Conservation (phyloP, 2,329 filamentous ascomycete genomes). For the Fusarium avenaceum region DNA sequence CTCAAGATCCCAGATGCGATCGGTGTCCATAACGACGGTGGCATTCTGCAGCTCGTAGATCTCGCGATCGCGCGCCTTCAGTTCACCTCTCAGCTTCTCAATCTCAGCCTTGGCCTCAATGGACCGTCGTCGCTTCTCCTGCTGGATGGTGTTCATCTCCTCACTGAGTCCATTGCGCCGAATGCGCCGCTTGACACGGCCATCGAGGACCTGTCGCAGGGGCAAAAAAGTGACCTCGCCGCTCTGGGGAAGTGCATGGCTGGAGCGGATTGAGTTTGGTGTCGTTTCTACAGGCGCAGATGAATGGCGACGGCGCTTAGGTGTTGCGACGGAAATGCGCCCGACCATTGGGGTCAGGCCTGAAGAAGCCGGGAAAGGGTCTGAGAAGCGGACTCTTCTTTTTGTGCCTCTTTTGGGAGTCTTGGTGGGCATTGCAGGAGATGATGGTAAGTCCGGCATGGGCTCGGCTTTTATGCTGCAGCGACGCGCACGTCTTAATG, state of each 20-base stretch:
- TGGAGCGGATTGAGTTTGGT: conserved; percentile 34
- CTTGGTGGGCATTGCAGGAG: conserved; percentile 36
- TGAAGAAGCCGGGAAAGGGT: conserved; percentile 61
- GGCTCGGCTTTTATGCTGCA: conserved; percentile 53
- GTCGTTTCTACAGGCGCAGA: conserved; percentile 57
- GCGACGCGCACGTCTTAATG: conserved; percentile 68
- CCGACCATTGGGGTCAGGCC: conserved; percentile 72
- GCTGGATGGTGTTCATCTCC: conserved; percentile 67
- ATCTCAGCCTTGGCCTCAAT: conserved; percentile 61
- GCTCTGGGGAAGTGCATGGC: conserved; percentile 48
- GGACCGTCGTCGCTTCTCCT: conserved; percentile 59
- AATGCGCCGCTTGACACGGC: conserved; percentile 69
- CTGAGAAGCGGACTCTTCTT: conserved; percentile 71
- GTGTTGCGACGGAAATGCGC: conserved; percentile 61
- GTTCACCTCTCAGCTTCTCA: conserved; percentile 61
- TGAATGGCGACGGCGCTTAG: conserved; percentile 60
- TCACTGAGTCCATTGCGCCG: conserved; percentile 69
- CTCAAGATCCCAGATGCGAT: conserved; percentile 59
- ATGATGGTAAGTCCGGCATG: conserved; percentile 33
- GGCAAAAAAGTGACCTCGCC: conserved; percentile 58
- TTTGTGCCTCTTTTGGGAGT: conserved; percentile 54
- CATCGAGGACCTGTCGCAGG: conserved; percentile 68
- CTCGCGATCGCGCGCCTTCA: conserved; percentile 65
- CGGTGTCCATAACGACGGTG: conserved; percentile 64
- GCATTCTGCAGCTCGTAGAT: conserved; percentile 67